Evolutionary conservation across 106 monocot genomes (phyloP).

Genomic region (Phalaenopsis equestris): DNA sequence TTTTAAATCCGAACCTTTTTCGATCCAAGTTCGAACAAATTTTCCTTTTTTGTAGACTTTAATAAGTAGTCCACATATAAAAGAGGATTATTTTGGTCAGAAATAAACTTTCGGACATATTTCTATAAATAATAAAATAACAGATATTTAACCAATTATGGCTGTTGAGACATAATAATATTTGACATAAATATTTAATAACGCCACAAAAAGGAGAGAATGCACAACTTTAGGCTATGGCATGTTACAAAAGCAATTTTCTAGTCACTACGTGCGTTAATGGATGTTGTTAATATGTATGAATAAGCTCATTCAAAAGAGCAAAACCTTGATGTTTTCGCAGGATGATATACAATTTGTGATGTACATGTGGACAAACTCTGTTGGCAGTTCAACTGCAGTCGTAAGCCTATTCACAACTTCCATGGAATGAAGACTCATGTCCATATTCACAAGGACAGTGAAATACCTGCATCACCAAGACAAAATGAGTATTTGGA

Average conservation of each 20-base stretch:
- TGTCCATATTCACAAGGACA: constrained; percentile 92
- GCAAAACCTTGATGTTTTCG: constrained; percentile 56
- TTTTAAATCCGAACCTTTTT: no score
- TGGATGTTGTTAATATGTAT: background rate
- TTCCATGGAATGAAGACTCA: constrained; percentile 97
- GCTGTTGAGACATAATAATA: background rate
- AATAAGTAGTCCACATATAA: no score
- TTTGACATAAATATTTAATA: background rate
- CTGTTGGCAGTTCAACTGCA: constrained; percentile 78
- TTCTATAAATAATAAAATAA: no score
- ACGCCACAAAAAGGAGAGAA: background rate
- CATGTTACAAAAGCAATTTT: no score
- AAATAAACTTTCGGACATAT: no score
- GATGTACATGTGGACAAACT: constrained; percentile 85
- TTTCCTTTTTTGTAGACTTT: no score
- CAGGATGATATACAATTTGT: constrained; percentile 84
- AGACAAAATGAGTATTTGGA: constrained; percentile 6
- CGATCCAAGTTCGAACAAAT: no score
- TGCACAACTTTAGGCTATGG: background rate
- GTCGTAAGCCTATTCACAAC: constrained; percentile 96
- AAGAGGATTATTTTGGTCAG: no score
- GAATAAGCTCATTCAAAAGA: background rate
- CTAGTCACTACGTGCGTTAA: background rate
- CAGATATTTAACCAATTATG: no score
- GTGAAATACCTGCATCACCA: constrained; percentile 59